phyloP scores from a whole-genome alignment of 768 basidiomycete genomes.

The Naematelia encephala region DNA sequence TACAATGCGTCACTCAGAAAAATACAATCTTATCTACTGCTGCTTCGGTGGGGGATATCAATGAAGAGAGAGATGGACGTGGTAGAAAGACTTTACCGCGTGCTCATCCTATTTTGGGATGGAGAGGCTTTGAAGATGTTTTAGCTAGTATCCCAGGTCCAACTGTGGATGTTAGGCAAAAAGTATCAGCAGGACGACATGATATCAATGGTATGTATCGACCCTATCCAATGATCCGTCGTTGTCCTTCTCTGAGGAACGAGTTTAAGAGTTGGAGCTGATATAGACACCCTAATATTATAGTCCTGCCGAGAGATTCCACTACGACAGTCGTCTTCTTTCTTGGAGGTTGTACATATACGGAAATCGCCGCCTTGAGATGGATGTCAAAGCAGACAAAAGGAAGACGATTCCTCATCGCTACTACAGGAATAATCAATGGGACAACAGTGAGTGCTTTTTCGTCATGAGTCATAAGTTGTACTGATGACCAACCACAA shows the following conservation, averaged over 20 bases:
- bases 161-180: slow-evolving; percentile 69
- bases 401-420: slow-evolving; percentile 83
- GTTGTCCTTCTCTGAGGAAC: neutral
- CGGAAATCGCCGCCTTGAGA: slow-evolving; percentile 90
- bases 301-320: slow-evolving; percentile 58
- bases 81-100: slow-evolving; percentile 57
- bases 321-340: slow-evolving; percentile 93
- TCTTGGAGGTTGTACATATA: slow-evolving; percentile 94
- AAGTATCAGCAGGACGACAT: slow-evolving; percentile 19
- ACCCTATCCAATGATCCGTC: neutral
- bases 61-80: slow-evolving; percentile 30
- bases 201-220: slow-evolving; percentile 15
- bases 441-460: slow-evolving; percentile 54
- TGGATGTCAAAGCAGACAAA: slow-evolving; percentile 83
- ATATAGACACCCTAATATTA: slow-evolving; percentile 9
- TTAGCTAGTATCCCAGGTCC: slow-evolving; percentile 76
- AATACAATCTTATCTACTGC: slow-evolving; percentile 64
- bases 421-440: slow-evolving; percentile 85
- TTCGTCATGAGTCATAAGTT: neutral
- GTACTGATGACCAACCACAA: slow-evolving; percentile 1
- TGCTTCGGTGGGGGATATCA: slow-evolving; percentile 3
- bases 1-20: slow-evolving; percentile 91
- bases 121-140: slow-evolving; percentile 96
- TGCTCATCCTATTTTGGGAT: slow-evolving; percentile 89
- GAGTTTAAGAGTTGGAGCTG: no score